Base-by-base conservation (phyloP, 2,329 filamentous ascomycete species). In the Exophiala lecanii-corni region DNA sequence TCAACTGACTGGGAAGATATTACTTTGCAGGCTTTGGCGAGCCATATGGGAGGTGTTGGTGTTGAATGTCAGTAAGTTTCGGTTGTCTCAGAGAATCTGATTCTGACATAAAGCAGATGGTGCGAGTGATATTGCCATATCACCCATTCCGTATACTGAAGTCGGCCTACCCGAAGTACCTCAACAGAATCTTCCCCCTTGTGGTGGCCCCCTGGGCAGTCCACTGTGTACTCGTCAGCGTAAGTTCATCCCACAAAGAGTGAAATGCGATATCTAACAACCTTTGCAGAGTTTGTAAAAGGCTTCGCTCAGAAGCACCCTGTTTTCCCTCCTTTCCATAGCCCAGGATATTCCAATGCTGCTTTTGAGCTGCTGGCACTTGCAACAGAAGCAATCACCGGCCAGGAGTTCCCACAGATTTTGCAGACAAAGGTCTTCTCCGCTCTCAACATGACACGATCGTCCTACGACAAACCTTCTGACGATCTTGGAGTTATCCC, bases 311-410 rank as follows among this genome's bases (percentile, higher is more conserved):
- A 53, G 35, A 55, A 57, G 3, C 56, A 59, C 5, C 70, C 71
- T 0, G 58, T 66, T 2, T 72, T 68, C 36, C 54, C 58, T 0
- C 64, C 72, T 0, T 71, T 68, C 47, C 61, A 64, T 0, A 66
- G 60, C 2, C 71, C 73, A 0, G 59, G 65, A 2, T 78, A 78
- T 54, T 71, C 72, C 18, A 75, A 76, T 48, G 57, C 67, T 2
- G 71, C 62, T 1, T 69, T 70, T n/a, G 56, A 64, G 1, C 43
- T 74, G 1, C 62, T 75, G 1, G 70, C 68, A 2, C 58, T 69
- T 1, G 68, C 69, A 0, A 57, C 76, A 0, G 70, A 74, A 47
- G 62, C 62, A 4, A 61, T 69, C 0, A 69, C 67, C 1, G 65
- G 66, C 2, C 62, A 62, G 36, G 50, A 63, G 0, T 67, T 69